A percentile compares a stretch with the other conserved stretches of the same genome.
Conservation (phyloP, 2,329 filamentous ascomycete genomes). For the Calonectria henricotiae region DNA sequence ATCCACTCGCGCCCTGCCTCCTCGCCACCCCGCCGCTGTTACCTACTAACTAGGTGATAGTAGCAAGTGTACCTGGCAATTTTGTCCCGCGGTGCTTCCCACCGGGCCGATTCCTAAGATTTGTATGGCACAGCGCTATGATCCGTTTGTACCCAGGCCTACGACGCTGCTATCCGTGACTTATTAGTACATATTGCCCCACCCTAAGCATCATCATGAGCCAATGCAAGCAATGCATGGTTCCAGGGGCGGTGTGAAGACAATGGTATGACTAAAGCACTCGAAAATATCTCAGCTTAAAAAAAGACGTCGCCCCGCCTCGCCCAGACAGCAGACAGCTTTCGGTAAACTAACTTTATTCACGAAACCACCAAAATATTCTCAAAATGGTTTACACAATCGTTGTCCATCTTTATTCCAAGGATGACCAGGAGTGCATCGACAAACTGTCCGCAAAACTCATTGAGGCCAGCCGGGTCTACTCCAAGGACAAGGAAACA, state of each 20-base stretch:
- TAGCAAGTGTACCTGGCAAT: background rate
- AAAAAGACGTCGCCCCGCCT: background rate
- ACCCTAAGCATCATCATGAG: background rate
- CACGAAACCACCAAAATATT: constrained; percentile 1
- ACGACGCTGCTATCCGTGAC: background rate
- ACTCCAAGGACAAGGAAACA: constrained; percentile 81
- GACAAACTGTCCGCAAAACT: constrained; percentile 80
- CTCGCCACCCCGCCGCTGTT: too few relatives aligned
- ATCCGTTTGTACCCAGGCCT: background rate
- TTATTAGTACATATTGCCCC: background rate
- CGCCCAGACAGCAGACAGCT: background rate
- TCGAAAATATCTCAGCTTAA: background rate
- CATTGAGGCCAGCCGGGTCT: constrained; percentile 81
- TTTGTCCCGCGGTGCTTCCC: background rate
- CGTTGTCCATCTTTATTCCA: constrained; percentile 80
- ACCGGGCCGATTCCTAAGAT: background rate
- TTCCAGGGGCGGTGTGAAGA: background rate
- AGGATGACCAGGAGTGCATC: constrained; percentile 76
- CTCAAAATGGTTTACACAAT: constrained; percentile 78
- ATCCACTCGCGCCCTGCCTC: too few relatives aligned
- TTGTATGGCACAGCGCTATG: too few relatives aligned
- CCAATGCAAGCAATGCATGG: background rate
- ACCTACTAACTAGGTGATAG: too few relatives aligned
- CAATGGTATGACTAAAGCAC: background rate
- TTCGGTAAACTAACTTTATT: background rate